These are phyloP conservation scores for Aspergillus pseudotamarii DNA, from an alignment of 2,329 filamentous ascomycete species.

Conservation along the genomic window DNA sequence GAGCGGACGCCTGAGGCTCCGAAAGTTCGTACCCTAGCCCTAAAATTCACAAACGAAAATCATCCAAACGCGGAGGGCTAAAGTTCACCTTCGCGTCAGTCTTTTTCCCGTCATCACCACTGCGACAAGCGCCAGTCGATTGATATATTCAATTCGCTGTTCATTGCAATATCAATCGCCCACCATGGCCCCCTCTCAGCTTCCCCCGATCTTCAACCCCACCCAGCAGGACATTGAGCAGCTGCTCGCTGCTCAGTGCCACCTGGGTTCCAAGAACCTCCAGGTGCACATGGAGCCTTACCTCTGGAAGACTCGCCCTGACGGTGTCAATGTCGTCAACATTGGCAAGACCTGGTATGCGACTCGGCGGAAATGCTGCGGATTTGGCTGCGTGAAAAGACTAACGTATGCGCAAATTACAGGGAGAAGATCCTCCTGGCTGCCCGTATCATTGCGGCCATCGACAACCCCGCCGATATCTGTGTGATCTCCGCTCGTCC, in stretches of 20 bases:
- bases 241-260: conserved; percentile 94
- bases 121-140: conserved; percentile 50
- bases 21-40: conserved; percentile 36
- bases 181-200: conserved; percentile 94
- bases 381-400: not conserved
- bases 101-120: conserved; percentile 37
- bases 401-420: conserved; percentile 28
- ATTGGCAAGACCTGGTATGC: conserved; percentile 99
- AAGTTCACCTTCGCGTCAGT: conserved; percentile 34
- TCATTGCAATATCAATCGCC: conserved; percentile 53
- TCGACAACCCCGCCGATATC: conserved; percentile 99
- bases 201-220: conserved; percentile 93
- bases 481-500: conserved; percentile 99
- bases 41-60: conserved; percentile 43
- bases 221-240: conserved; percentile 99
- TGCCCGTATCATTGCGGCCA: conserved; percentile 96
- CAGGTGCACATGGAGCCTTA: conserved; percentile 99
- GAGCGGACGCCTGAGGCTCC: not conserved
- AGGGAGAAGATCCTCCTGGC: conserved; percentile 99
- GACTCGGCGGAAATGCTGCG: conserved; percentile 3
- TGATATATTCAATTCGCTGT: conserved; percentile 45
- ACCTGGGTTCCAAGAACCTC: conserved; percentile 98
- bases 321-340: conserved; percentile 99
- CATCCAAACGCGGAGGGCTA: conserved; percentile 28
- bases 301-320: conserved; percentile 98